Evolutionary conservation across 768 basidiomycete genomes (phyloP).

Genomic region (Pleurotus citrinopileatus): DNA sequence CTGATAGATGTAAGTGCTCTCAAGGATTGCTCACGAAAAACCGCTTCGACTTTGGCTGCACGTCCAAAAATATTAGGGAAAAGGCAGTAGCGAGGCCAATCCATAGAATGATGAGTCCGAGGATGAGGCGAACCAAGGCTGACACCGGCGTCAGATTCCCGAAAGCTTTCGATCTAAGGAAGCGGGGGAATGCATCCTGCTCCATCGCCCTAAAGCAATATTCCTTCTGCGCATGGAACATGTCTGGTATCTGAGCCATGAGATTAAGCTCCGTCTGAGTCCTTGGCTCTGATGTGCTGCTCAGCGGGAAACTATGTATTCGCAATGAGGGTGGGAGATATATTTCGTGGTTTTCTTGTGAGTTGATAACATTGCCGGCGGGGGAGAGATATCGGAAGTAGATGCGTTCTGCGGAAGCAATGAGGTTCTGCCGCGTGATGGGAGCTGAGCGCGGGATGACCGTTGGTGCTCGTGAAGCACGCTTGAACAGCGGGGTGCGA

Average conservation of each 20-base stretch:
- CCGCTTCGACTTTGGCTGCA: conserved; percentile 86
- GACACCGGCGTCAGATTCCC: conserved; percentile 94
- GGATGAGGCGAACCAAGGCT: conserved; percentile 79
- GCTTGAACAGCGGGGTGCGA: conserved; percentile 75
- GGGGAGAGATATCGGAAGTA: conserved; percentile 92
- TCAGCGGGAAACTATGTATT: conserved; percentile 87
- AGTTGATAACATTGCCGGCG: conserved; percentile 69
- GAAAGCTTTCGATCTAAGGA: conserved; percentile 96
- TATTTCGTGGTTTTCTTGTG: conserved; percentile 93
- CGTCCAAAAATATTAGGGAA: conserved; percentile 90
- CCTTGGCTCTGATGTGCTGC: conserved; percentile 68
- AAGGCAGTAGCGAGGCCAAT: conserved; percentile 91
- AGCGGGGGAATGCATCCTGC: conserved; percentile 91
- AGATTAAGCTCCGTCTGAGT: conserved; percentile 64
- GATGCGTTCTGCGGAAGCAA: conserved; percentile 94
- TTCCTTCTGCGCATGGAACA: conserved; percentile 97
- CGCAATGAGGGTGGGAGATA: conserved; percentile 94
- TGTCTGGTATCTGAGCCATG: conserved; percentile 91
- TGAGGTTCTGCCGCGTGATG: conserved; percentile 85
- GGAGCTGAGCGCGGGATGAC: conserved; percentile 90
- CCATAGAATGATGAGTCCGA: conserved; percentile 88
- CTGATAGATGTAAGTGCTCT: neutral
- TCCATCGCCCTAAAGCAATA: conserved; percentile 97
- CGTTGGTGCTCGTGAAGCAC: conserved; percentile 88
- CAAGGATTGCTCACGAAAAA: conserved; percentile 81